A percentile compares a stretch with the other conserved stretches of the same genome.
Evolutionary conservation across 2,329 filamentous ascomycete genomes (phyloP).

Genomic region (Xylaria sp.): DNA sequence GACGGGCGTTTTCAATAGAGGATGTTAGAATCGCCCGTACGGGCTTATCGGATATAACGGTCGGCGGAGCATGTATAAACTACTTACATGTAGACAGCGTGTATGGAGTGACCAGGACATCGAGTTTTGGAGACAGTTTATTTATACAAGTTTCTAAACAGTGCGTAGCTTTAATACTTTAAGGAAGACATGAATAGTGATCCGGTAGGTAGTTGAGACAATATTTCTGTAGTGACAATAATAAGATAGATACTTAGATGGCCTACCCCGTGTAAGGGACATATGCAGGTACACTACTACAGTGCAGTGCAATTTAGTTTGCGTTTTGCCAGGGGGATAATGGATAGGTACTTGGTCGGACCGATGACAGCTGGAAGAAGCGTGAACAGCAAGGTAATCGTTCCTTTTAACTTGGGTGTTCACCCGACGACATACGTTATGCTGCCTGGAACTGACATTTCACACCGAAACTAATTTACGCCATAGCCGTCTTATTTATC

Average conservation of each 20-base stretch:
- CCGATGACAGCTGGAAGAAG: constrained; percentile 11
- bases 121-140: constrained; percentile 22
- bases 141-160: constrained; percentile 15
- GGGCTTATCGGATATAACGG: constrained; percentile 19
- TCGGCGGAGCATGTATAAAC: constrained; percentile 27
- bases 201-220: no score
- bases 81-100: constrained; percentile 26
- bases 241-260: no score
- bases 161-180: neutral
- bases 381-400: neutral
- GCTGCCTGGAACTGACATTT: neutral
- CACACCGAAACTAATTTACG: neutral
- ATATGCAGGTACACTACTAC: neutral
- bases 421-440: neutral
- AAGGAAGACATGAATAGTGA: neutral
- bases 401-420: neutral
- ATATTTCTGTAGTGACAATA: no score
- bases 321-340: neutral
- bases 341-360: neutral
- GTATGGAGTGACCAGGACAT: constrained; percentile 12
- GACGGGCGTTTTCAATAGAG: constrained; percentile 35
- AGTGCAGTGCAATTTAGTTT: no score
- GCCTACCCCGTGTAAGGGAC: neutral
- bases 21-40: constrained; percentile 14
- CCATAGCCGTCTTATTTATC: neutral